Percentiles rank a stretch among this genome's conserved stretches.
Evolutionary conservation across 345 rosid genomes (phyloP).

Genomic region (Syzygium jambos): DNA sequence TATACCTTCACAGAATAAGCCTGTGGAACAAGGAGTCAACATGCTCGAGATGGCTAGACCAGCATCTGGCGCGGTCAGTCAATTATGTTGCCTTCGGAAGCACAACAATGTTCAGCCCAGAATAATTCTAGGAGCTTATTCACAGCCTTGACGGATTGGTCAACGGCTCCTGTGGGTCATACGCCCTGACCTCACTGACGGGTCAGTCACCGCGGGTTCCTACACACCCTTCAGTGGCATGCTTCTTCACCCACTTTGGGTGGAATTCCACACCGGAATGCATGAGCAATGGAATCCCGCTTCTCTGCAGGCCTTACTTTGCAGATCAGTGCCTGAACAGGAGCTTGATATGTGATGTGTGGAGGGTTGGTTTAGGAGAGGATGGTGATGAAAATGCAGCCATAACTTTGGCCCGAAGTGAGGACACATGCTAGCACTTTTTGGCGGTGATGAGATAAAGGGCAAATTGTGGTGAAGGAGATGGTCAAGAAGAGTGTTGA

Average conservation of each 20-base stretch:
- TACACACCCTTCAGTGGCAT: conserved; percentile 14
- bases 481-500: conserved; percentile 4
- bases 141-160: conserved; percentile 9
- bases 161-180: conserved; percentile 27
- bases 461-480: conserved; percentile 14
- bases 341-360: conserved; percentile 12
- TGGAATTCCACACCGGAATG: conserved; percentile 6
- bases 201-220: neutral
- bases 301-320: conserved; percentile 27
- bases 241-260: conserved; percentile 23
- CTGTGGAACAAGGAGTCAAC: conserved; percentile 16
- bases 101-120: neutral
- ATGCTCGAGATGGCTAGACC: conserved; percentile 34
- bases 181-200: neutral
- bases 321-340: conserved; percentile 16
- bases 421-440: neutral
- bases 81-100: conserved; percentile 50
- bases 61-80: conserved; percentile 18
- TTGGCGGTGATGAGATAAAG: conserved; percentile 2
- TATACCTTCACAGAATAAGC: neutral
- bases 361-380: neutral
- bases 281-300: conserved; percentile 16
- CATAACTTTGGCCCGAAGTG: conserved; percentile 9
- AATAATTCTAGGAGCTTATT: conserved; percentile 29
- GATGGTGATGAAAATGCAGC: neutral